Evolutionary conservation across 257 asterid genomes (phyloP), one percentile per base, ranked within the genome.

Genomic region (Solanum lignicaule): DNA sequence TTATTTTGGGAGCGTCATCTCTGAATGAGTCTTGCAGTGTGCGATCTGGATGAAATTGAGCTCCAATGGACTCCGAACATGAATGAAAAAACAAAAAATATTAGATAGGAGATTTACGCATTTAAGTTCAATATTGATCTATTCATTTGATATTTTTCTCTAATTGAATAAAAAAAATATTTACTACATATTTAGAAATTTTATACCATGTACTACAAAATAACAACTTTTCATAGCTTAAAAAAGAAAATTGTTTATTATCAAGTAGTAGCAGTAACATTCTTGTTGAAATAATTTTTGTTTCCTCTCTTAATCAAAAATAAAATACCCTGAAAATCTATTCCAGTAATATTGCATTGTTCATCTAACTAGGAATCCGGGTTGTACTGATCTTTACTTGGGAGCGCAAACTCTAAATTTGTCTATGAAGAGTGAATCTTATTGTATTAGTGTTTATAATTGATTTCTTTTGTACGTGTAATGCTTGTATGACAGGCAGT

Each of bases 401-500:
- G 65, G n/a, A 58, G 25, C 14, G 6, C 6, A 9, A 62, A 60
- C 11, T 60, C 14, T 23, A 60, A 60, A 60, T 60, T 60, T 62
- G 31, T 62, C 66, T 1, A 18, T 55, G 23, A 7, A 55, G 25
- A 58, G 11, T 7, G 11, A 58, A 58, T 58, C 66, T 3, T 18
- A 58, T 3, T 58, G 66, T 58, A 58, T 58, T 58, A 55, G 66
- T 55, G 66, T 55, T 7, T 87, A 60, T 60, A 60, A 23, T 60
- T 60, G 13, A 60, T 23, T 60, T 21, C 5, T 60, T 60, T 60
- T n/a, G 65, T 62, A 62, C 29, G 71, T n/a, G 7, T n/a, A 62
- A 4, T 9, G 0, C 71, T 10, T 62, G 15, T 62, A 16, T 89
- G 5, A 9, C 94, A 97, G 99, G 98, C 93, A 66, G 99, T 97